Percentiles rank a stretch among this genome's conserved stretches.
Evolutionary conservation across 495 filamentous ascomycete species (phyloP).

Genomic region (Hypoxylon intermedium): DNA sequence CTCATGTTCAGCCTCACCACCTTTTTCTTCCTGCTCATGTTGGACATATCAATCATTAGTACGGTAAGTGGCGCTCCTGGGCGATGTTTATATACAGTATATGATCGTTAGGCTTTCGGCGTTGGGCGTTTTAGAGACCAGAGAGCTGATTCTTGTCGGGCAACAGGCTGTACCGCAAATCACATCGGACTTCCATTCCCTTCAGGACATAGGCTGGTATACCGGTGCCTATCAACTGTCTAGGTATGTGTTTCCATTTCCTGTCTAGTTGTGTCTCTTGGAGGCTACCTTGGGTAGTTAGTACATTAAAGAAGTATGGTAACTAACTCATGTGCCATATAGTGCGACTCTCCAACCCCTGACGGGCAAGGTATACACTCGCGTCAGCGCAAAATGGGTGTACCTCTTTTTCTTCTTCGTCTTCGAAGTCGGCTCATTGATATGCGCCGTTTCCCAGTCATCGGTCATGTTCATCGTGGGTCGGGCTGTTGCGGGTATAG

Average conservation of each 20-base stretch:
- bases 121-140: conserved; percentile 44
- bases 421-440: conserved; percentile 60
- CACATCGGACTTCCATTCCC: conserved; percentile 53
- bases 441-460: conserved; percentile 60
- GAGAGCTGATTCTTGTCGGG: conserved; percentile 7
- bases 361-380: conserved; percentile 59
- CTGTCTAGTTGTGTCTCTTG: neutral
- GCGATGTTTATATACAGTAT: neutral
- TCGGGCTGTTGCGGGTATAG: conserved; percentile 61
- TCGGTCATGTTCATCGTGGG: conserved; percentile 62
- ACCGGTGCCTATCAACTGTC: conserved; percentile 47
- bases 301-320: neutral
- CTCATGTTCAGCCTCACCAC: conserved; percentile 44
- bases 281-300: neutral
- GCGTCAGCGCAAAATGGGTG: conserved; percentile 52
- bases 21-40: conserved; percentile 56
- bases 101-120: conserved; percentile 28
- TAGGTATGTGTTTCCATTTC: conserved; percentile 42
- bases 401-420: conserved; percentile 55
- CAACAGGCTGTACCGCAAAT: conserved; percentile 48
- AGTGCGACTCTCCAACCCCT: conserved; percentile 54
- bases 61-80: conserved; percentile 51
- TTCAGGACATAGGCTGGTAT: conserved; percentile 62
- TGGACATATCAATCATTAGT: conserved; percentile 59
- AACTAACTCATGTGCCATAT: conserved; percentile 30